Percentiles rank a stretch among this genome's conserved stretches.
Conservation (phyloP, 78 protist genomes). For the Dictyostelium citrinum region DNA sequence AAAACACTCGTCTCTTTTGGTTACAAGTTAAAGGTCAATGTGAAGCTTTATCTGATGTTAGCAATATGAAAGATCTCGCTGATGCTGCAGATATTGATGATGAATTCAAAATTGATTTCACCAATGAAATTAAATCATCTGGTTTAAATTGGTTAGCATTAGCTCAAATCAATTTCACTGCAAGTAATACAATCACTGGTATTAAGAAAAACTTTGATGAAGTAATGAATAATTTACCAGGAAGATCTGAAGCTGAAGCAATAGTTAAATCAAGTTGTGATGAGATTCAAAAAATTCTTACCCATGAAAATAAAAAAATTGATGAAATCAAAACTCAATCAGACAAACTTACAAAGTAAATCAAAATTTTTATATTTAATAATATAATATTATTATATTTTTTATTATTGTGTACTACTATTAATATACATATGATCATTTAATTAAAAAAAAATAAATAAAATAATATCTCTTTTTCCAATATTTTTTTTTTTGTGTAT, state of each 20-base stretch:
- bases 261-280: neutral
- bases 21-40: neutral
- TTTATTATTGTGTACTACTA: no score
- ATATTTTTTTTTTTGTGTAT: no score
- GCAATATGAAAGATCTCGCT: neutral
- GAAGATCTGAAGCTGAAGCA: neutral
- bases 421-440: no score
- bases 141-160: constrained; percentile 4
- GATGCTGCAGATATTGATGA: neutral
- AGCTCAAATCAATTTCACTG: neutral
- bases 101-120: neutral
- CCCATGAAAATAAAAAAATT: neutral
- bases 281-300: neutral
- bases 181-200: neutral
- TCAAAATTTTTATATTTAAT: neutral
- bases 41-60: neutral
- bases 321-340: neutral
- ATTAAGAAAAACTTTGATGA: neutral
- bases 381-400: no score
- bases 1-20: constrained; percentile 7
- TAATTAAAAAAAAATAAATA: no score
- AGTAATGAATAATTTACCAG: neutral
- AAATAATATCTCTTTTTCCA: no score
- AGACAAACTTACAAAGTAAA: neutral
- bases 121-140: neutral